Percentiles rank a stretch among this genome's conserved stretches.
Conservation (phyloP, 345 rosid species). For the Tarenaya hassleriana region DNA sequence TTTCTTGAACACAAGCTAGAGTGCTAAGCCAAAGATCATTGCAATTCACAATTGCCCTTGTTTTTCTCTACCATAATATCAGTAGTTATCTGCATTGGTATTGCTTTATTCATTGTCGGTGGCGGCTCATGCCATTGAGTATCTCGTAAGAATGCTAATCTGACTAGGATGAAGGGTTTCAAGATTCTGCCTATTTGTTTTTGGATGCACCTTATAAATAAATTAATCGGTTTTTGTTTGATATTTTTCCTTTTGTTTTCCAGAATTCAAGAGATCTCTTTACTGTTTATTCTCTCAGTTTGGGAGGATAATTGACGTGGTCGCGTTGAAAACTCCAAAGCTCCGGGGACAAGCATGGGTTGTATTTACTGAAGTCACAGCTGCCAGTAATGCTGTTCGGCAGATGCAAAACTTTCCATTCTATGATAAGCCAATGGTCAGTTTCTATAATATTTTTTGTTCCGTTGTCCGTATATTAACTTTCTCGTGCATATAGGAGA, state of each 20-base stretch:
- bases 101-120: too few relatives aligned
- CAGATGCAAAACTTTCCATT: conserved; percentile 98
- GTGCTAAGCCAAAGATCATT: too few relatives aligned
- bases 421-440: conserved; percentile 94
- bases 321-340: conserved; percentile 90
- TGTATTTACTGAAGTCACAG: conserved; percentile 76
- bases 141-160: too few relatives aligned
- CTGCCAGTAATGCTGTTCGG: conserved; percentile 91
- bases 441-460: conserved; percentile 10
- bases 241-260: conserved; percentile 17
- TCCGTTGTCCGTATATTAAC: too few relatives aligned
- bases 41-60: too few relatives aligned
- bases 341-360: conserved; percentile 99
- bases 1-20: too few relatives aligned
- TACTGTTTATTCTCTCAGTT: conserved; percentile 93
- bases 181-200: too few relatives aligned
- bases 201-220: too few relatives aligned
- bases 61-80: too few relatives aligned
- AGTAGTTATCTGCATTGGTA: too few relatives aligned
- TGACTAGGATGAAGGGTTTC: too few relatives aligned
- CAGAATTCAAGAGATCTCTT: conserved; percentile 95
- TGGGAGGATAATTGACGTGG: conserved; percentile 94
- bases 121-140: too few relatives aligned
- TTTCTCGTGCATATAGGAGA: not conserved
- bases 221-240: not conserved